Base-by-base conservation (phyloP, 1,284 basidiomycete species). In the Porogramme epimiltina region DNA sequence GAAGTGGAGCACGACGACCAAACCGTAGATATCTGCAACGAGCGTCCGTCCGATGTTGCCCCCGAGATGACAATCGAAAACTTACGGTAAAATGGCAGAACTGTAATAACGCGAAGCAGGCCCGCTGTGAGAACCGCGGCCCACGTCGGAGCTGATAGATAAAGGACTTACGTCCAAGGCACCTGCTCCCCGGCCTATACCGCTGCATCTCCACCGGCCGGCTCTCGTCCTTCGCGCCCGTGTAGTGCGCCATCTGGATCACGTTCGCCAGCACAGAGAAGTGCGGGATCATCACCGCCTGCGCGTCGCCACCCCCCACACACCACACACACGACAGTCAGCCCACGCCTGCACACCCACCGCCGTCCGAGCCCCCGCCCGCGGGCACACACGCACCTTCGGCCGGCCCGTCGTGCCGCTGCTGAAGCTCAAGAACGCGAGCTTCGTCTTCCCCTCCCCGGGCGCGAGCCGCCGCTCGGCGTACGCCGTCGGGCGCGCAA, bases 321-420 rank as follows among this genome's bases (percentile, higher is more conserved):
- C n/a, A n/a, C n/a, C n/a, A 18, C n/a, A 18, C 4, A 20, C 11
- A 19, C 11, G 22, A 46, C 22, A 24, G 10, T 41, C 39, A 52
- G 10, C 45, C 31, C 19, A 19, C 5, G n/a, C 4, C 5, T n/a
- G 8, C 2, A 44, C 4, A 37, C 22, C 16, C 39, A 15, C n/a
- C n/a, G n/a, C n/a, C n/a, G n/a, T n/a, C n/a, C n/a, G n/a, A n/a
- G n/a, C n/a, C n/a, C n/a, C n/a, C 16, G 31, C 9, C 9, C 23
- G 20, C 3, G 2, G 34, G 8, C 25, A n/a, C 6, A 11, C 18
- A n/a, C 51, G 38, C 55, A 82, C 87, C 78, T 92, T 92, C 2
- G 90, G 87, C 60, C 79, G 81, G 9, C 89, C 89, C 56, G 90
- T 93, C 2, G 91, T 93, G 23, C 90, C 90, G 45, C 84, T 88